A percentile compares a stretch with the other conserved stretches of the same genome.
Evolutionary conservation across 768 basidiomycete genomes (phyloP).

Genomic region (Phaeotremella skinneri): DNA sequence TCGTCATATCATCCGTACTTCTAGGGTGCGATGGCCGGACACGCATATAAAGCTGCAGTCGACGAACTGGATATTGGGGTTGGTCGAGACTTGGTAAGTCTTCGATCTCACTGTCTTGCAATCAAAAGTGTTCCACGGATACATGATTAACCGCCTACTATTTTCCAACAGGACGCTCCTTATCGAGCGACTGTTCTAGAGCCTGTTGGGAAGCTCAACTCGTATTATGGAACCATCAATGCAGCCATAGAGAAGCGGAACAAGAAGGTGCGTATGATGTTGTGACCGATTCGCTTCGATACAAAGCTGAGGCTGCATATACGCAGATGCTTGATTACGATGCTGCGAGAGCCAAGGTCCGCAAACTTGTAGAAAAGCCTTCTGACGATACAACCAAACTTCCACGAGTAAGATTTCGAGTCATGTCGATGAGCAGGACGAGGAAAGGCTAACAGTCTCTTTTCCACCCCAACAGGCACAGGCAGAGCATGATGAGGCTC

Average conservation of each 20-base stretch:
- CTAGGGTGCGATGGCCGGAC: constrained; percentile 92
- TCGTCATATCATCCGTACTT: too few species aligned
- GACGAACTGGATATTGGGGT: constrained; percentile 88
- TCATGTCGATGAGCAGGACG: too few species aligned
- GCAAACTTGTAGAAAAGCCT: constrained; percentile 87
- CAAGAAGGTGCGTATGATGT: constrained; percentile 71
- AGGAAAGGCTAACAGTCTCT: constrained; percentile 11
- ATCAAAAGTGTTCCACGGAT: too few species aligned
- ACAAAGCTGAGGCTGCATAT: not conserved
- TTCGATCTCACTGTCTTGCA: not conserved
- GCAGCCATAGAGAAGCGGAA: constrained; percentile 90
- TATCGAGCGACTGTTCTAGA: constrained; percentile 93
- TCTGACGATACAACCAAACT: constrained; percentile 89
- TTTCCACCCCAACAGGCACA: constrained; percentile 77
- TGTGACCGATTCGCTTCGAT: not conserved
- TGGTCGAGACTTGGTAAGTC: constrained; percentile 76
- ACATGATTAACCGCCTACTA: constrained; percentile 1
- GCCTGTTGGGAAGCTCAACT: constrained; percentile 93
- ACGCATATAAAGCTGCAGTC: constrained; percentile 91
- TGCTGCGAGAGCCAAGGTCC: constrained; percentile 80
- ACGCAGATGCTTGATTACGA: constrained; percentile 89
- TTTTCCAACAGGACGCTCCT: constrained; percentile 69
- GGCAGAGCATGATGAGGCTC: constrained; percentile 90
- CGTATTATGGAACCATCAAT: constrained; percentile 88
- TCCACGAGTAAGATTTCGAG: constrained; percentile 71